Evolutionary conservation across 73 alveolate genomes (phyloP).

Genomic region (Stentor roeselii): DNA sequence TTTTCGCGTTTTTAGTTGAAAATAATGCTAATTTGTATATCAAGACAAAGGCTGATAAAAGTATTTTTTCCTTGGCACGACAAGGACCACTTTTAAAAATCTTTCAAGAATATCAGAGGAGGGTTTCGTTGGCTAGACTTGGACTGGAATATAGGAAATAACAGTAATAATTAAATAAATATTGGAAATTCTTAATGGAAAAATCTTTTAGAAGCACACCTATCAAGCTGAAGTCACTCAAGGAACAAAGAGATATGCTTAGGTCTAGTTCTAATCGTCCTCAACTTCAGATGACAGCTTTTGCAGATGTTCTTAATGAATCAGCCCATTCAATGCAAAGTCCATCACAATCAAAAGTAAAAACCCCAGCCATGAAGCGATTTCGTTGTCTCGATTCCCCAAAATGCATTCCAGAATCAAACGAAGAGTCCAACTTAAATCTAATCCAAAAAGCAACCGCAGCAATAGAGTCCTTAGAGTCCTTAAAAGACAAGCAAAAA

Average conservation of each 20-base stretch:
- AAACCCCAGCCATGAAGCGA: not conserved
- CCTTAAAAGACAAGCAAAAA: not conserved
- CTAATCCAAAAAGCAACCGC: not conserved
- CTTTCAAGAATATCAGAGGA: no score
- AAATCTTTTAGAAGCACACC: not conserved
- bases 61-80: not conserved
- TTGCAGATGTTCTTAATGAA: not conserved
- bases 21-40: slow-evolving; percentile 35
- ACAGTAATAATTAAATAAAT: no score
- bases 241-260: not conserved
- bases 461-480: not conserved
- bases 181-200: no score
- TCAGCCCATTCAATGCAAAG: not conserved
- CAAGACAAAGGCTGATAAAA: slow-evolving; percentile 12
- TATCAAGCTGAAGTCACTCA: not conserved
- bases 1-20: slow-evolving; percentile 22
- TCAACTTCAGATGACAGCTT: not conserved
- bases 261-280: not conserved
- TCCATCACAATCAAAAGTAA: no score
- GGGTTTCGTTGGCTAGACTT: no score
- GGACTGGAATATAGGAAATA: no score
- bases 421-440: not conserved
- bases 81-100: no score
- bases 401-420: not conserved
- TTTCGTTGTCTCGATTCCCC: not conserved